Base-by-base conservation (phyloP, 495 filamentous ascomycete species). In the Hypoxylon lienhwacheense region DNA sequence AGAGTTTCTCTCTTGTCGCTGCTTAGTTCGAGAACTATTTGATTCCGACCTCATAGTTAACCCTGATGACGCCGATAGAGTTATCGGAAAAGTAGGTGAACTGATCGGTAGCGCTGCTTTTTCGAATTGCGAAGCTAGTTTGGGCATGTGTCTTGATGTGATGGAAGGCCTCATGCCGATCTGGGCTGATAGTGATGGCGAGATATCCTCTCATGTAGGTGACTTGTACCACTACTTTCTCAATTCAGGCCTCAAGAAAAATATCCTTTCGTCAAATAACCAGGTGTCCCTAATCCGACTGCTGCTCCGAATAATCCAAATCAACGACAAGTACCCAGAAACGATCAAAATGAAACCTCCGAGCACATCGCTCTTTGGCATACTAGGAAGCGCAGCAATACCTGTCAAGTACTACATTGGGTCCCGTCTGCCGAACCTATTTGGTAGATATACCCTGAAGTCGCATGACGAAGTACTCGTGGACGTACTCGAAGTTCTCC, bases 141-240 rank as follows among this genome's bases (percentile, higher is more conserved):
- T 89, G 29, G 76, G 78, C 20, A 62, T 88, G 37, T 86, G 85
- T 49, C 73, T 97, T 20, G 82, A 87, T 39, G 72, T 89, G 55
- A 77, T 97, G 75, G 75, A 76, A 40, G 77, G 80, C 50, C 78
- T 91, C 52, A 79, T 75, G 20, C 61, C 73, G 17, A 70, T 85
- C 47, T 96, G 89, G 89, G 68, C 78, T 15, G 72, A 75, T 31
- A 71, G 70, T 1, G 71, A 70, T 10, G 67, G 71, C 24, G 74
- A 81, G n/a, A 67, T 95, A 12, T 75, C 74, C 11, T 77, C 81
- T 1, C 74, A 78, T 45, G 89, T 82, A 19, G 77, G 81, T 36
- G 84, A 89, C 34, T 66, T 97, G n/a, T 97, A 96, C 68, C 67
- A 76, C 15, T 91, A 88, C 79, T 85, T 92, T 57, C 79, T 90